phyloP scores from a whole-genome alignment of 306 rosid species.

The Morella rubra region DNA sequence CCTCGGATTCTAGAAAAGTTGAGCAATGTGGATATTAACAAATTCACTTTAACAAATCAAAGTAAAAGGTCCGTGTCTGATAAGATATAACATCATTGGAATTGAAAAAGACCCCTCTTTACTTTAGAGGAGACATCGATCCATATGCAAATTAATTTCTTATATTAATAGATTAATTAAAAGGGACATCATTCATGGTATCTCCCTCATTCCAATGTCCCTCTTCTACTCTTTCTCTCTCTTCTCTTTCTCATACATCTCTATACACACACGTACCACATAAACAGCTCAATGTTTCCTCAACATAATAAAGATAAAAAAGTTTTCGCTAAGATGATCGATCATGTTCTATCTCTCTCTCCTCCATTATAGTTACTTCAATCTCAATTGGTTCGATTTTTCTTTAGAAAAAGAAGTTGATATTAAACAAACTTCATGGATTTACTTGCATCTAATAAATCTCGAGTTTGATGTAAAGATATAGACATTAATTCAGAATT shows the following conservation, averaged over 20 bases:
- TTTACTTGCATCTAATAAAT: conserved; percentile 1
- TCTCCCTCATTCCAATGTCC: conserved; percentile 35
- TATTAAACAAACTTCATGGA: background rate
- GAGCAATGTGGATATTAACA: conserved; percentile 13
- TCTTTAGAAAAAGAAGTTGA: background rate
- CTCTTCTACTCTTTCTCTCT: background rate
- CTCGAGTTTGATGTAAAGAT: conserved; percentile 17
- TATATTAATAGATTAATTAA: conserved; percentile 5
- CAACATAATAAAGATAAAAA: background rate
- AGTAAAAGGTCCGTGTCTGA: conserved; percentile 3
- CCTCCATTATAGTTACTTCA: background rate
- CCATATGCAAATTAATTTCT: conserved; percentile 18
- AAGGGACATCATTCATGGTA: conserved; percentile 1
- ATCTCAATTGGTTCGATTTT: background rate
- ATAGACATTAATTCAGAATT: background rate
- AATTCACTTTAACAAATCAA: conserved; percentile 9
- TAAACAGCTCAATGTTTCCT: background rate
- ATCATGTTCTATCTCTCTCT: background rate
- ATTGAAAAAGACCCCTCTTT: conserved; percentile 29
- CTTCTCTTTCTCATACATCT: background rate
- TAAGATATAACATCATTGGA: conserved; percentile 33
- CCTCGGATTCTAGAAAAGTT: conserved; percentile 66
- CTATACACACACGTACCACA: background rate
- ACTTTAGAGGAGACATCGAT: conserved; percentile 21
- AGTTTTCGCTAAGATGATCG: background rate